Evolutionary conservation across 202 grass and related monocot genomes (phyloP).

Genomic region (Panicum virgatum): DNA sequence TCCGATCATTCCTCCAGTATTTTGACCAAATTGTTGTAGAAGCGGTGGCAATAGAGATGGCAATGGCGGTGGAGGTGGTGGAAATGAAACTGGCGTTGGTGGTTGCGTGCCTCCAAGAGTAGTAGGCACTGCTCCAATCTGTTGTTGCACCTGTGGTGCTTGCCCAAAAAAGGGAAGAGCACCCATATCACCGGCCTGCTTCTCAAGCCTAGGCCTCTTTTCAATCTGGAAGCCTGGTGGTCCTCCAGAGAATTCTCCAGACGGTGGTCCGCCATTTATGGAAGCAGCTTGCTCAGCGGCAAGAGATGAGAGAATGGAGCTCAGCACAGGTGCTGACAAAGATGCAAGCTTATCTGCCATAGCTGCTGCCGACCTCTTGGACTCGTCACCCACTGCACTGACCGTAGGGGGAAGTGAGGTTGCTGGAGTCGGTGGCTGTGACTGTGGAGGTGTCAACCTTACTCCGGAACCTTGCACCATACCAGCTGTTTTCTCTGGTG

Average conservation of each 20-base stretch:
- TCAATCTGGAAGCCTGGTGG: constrained; percentile 62
- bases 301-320: constrained; percentile 59
- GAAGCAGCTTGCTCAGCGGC: constrained; percentile 73
- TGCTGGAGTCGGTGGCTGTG: constrained; percentile 37
- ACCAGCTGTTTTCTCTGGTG: constrained; percentile 44
- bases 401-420: constrained; percentile 30
- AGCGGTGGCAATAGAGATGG: constrained; percentile 53
- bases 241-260: constrained; percentile 44
- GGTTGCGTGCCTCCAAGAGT: constrained; percentile 45
- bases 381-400: constrained; percentile 53
- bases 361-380: constrained; percentile 84
- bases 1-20: constrained; percentile 53
- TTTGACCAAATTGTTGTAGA: constrained; percentile 65
- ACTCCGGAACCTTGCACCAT: constrained; percentile 32
- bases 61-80: constrained; percentile 62
- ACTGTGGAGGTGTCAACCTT: constrained; percentile 34
- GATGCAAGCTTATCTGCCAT: constrained; percentile 85
- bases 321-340: constrained; percentile 69
- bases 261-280: constrained; percentile 30
- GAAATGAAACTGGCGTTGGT: constrained; percentile 36
- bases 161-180: constrained; percentile 42
- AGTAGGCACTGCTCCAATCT: constrained; percentile 44
- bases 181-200: constrained; percentile 41
- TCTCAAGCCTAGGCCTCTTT: constrained; percentile 78
- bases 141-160: constrained; percentile 42